These are phyloP conservation scores for Metroxylon sagu DNA, from an alignment of 176 grass and related monocot genomes.

Conservation along the genomic window DNA sequence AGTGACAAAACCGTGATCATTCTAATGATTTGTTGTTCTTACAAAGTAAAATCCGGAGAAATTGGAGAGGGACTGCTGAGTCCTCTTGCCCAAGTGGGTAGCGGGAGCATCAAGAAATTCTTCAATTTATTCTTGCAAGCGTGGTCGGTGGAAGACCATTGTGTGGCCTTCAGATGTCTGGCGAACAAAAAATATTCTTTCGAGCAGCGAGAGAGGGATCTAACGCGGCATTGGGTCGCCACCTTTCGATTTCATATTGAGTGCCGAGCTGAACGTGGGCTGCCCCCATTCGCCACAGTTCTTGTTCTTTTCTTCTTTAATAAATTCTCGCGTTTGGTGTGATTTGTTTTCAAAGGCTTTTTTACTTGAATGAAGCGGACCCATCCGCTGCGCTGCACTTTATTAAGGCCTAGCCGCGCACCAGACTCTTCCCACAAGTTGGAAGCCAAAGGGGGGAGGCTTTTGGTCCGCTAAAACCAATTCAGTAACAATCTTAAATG, in stretches of 20 bases:
- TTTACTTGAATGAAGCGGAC: not conserved
- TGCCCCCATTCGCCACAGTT: not conserved
- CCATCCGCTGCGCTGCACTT: not conserved
- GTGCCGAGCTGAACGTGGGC: conserved; percentile 10
- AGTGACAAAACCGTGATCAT: too few species aligned
- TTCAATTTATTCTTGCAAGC: too few species aligned
- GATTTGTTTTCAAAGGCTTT: not conserved
- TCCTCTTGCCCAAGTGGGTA: too few species aligned
- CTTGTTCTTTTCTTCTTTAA: conserved; percentile 2
- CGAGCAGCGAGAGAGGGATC: not conserved
- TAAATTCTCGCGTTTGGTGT: conserved; percentile 6
- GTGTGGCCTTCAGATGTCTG: too few species aligned
- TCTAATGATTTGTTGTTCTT: too few species aligned
- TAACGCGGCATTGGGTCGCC: conserved; percentile 17
- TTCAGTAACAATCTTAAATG: too few species aligned
- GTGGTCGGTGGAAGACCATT: too few species aligned
- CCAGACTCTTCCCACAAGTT: not conserved
- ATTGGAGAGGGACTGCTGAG: too few species aligned
- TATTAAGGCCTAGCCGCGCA: not conserved
- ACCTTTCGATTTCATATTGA: conserved; percentile 30
- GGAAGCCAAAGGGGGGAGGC: not conserved
- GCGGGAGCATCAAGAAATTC: too few species aligned
- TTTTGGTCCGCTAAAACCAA: too few species aligned
- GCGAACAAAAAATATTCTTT: too few species aligned
- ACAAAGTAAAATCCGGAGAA: too few species aligned